phyloP scores from a whole-genome alignment of 257 asterid genomes.

The Nicotiana otophora region DNA sequence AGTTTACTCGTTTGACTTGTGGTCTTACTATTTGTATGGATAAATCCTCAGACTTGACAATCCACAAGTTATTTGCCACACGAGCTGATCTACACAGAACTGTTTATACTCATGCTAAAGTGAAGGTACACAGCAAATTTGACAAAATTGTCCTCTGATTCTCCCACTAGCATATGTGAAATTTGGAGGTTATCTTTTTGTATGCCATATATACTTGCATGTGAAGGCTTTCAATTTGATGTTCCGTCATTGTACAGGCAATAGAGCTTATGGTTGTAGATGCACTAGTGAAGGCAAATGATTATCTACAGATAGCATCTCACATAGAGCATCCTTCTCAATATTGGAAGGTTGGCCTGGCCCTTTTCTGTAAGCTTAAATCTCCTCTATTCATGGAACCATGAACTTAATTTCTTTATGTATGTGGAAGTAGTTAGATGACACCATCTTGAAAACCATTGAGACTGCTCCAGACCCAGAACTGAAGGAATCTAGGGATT shows the following conservation, averaged over 20 bases:
- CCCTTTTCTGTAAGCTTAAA: slow-evolving; percentile 17
- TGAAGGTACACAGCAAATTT: slow-evolving; percentile 48
- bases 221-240: slow-evolving; percentile 1
- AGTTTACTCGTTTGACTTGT: slow-evolving; percentile 7
- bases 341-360: slow-evolving; percentile 76
- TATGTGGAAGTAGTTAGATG: slow-evolving; percentile 63
- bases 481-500: slow-evolving; percentile 74
- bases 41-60: slow-evolving; percentile 60
- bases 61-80: slow-evolving; percentile 82
- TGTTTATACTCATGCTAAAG: slow-evolving; percentile 91
- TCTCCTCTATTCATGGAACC: neutral
- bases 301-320: slow-evolving; percentile 65
- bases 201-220: neutral
- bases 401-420: slow-evolving; percentile 2
- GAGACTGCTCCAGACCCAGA: slow-evolving; percentile 79
- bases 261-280: slow-evolving; percentile 85
- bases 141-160: neutral
- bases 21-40: slow-evolving; percentile 11
- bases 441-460: slow-evolving; percentile 73
- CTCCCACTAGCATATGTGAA: neutral
- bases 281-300: slow-evolving; percentile 80
- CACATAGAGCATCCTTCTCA: slow-evolving; percentile 72
- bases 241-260: slow-evolving; percentile 46
- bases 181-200: slow-evolving; percentile 3
- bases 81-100: slow-evolving; percentile 92